A percentile compares a stretch with the other conserved stretches of the same genome.
Evolutionary conservation across 805 yeast genomes (phyloP).

Genomic region (Yarrowia sp.): DNA sequence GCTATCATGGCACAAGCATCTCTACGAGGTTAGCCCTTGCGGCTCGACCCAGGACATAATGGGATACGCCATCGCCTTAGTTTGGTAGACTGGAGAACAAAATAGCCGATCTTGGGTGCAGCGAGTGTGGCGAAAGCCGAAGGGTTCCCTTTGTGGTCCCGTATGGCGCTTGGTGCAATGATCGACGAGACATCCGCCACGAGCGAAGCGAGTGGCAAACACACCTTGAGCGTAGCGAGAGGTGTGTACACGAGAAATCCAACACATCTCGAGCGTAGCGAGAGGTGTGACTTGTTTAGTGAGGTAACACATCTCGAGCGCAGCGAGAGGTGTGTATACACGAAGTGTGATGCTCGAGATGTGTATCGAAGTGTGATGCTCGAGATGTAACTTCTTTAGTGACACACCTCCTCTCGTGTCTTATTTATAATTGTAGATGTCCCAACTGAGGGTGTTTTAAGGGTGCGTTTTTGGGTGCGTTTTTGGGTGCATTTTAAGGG

Average conservation of each 20-base stretch:
- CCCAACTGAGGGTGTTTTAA: no score
- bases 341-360: no score
- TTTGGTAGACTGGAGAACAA: conserved; percentile 60
- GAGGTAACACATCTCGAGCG: no score
- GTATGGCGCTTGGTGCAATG: conserved; percentile 70
- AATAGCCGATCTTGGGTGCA: conserved; percentile 70
- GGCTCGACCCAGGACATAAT: conserved; percentile 51
- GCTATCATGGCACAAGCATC: conserved; percentile 48
- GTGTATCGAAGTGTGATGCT: no score
- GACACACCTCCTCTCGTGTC: no score
- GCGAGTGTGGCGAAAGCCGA: conserved; percentile 57
- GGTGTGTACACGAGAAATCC: not conserved
- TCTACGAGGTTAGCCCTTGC: conserved; percentile 51
- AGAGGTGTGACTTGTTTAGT: no score
- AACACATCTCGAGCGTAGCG: no score
- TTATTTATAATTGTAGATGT: no score
- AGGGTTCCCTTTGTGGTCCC: conserved; percentile 72
- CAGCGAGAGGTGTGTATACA: no score
- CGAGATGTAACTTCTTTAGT: no score
- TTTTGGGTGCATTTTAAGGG: no score
- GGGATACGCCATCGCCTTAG: conserved; percentile 43
- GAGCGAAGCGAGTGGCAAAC: not conserved
- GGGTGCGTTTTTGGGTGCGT: no score
- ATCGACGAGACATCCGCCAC: conserved; percentile 54
- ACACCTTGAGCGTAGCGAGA: not conserved